Evolutionary conservation across 371 early-diverging fungal genomes (phyloP).

Genomic region (Apophysomyces elegans): DNA sequence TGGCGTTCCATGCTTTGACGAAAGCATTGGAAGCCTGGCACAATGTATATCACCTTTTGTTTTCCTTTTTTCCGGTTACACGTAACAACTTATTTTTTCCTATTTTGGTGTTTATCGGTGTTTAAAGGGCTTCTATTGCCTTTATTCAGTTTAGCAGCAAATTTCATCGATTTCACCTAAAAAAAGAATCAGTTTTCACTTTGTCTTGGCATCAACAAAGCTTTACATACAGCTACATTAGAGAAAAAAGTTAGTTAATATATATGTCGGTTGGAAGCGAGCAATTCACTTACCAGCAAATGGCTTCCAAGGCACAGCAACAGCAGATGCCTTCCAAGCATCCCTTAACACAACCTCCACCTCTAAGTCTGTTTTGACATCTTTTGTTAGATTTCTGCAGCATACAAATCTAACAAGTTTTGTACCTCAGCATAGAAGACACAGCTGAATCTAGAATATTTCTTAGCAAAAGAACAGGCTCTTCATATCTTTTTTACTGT

Average conservation of each 20-base stretch:
- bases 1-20: no score
- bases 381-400: neutral
- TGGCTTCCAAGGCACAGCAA: constrained; percentile 37
- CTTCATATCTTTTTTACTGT: neutral
- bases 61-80: neutral
- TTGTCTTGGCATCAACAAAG: neutral
- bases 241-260: neutral
- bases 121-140: neutral
- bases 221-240: constrained; percentile 17
- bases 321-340: constrained; percentile 41
- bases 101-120: constrained; percentile 5
- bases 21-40: no score
- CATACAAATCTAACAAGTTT: neutral
- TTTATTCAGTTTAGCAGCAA: constrained; percentile 27
- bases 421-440: constrained; percentile 1
- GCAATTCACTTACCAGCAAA: constrained; percentile 25
- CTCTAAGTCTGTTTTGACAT: constrained; percentile 28
- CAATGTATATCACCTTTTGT: no score
- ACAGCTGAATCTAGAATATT: neutral
- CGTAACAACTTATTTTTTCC: constrained; percentile 3
- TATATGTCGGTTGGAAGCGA: neutral
- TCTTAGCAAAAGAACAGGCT: neutral
- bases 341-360: constrained; percentile 46
- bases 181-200: neutral
- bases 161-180: constrained; percentile 30